Conservation (phyloP, 768 basidiomycete genomes). For the Strobilomyces dryophilus region DNA sequence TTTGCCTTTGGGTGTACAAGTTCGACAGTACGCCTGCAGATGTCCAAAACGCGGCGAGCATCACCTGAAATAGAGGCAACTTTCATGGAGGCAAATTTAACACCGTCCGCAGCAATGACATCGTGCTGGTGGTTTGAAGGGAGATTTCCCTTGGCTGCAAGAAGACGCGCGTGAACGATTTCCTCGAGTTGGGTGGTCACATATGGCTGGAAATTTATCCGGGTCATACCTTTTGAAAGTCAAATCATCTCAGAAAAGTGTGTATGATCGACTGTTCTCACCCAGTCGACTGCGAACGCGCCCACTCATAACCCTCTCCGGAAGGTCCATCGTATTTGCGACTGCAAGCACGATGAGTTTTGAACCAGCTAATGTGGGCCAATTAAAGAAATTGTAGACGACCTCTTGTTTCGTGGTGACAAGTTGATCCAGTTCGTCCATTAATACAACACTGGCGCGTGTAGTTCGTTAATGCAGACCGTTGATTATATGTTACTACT, state of each 20-base stretch:
- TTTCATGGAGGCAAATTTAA: conserved; percentile 81
- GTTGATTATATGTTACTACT: conserved; percentile 22
- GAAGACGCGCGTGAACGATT: conserved; percentile 83
- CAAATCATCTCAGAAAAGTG: background rate
- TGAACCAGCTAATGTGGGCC: conserved; percentile 88
- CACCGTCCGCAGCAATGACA: conserved; percentile 64
- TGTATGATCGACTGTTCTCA: conserved; percentile 31
- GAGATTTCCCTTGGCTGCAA: conserved; percentile 50
- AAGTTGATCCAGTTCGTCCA: conserved; percentile 98
- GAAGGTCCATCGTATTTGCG: conserved; percentile 97
- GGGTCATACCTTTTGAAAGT: conserved; percentile 63
- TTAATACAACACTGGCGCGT: conserved; percentile 75
- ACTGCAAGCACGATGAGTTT: conserved; percentile 94
- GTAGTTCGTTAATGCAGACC: background rate
- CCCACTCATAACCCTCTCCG: conserved; percentile 89
- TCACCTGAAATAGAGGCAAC: conserved; percentile 86
- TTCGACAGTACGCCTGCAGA: conserved; percentile 90
- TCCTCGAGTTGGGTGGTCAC: conserved; percentile 69
- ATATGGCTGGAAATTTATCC: conserved; percentile 93
- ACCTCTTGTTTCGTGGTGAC: conserved; percentile 97
- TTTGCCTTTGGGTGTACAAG: conserved; percentile 50
- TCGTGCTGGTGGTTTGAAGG: conserved; percentile 42
- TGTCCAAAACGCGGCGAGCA: conserved; percentile 88
- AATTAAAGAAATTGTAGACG: conserved; percentile 99
- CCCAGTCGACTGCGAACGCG: conserved; percentile 91